Evolutionary conservation across 2,329 filamentous ascomycete species (phyloP).

Genomic region (Metarhizium rileyi): DNA sequence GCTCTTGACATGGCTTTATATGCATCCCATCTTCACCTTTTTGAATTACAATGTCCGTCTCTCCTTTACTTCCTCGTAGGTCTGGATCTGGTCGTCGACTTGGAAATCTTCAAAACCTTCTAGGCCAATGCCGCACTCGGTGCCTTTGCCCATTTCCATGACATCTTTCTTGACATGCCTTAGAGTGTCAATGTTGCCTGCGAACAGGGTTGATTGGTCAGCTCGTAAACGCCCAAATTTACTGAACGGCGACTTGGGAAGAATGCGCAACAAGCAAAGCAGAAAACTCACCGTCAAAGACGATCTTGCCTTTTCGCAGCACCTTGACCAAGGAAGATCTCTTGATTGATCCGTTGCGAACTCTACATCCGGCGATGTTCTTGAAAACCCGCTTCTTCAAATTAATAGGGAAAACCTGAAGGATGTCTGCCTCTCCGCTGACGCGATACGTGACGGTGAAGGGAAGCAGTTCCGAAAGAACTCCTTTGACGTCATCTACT

Average conservation of each 20-base stretch:
- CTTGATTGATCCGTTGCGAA: constrained; percentile 69
- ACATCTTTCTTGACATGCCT: constrained; percentile 93
- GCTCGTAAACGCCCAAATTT: constrained; percentile 5
- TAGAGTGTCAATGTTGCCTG: constrained; percentile 70
- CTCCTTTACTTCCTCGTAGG: constrained; percentile 70
- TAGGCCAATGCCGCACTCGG: constrained; percentile 88
- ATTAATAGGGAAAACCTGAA: constrained; percentile 76
- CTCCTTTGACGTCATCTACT: constrained; percentile 59
- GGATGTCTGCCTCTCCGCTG: constrained; percentile 77
- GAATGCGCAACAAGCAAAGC: constrained; percentile 1
- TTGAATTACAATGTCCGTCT: constrained; percentile 45
- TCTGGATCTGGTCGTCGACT: constrained; percentile 78
- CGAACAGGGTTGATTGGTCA: neutral
- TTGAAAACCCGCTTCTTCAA: constrained; percentile 59
- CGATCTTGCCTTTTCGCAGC: constrained; percentile 54
- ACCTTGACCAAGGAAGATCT: constrained; percentile 60
- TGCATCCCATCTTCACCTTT: constrained; percentile 5
- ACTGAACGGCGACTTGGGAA: no score
- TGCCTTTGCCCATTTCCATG: constrained; percentile 77
- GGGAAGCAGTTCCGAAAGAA: constrained; percentile 60
- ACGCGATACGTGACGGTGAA: constrained; percentile 60
- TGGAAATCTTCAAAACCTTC: constrained; percentile 68
- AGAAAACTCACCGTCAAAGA: constrained; percentile 70
- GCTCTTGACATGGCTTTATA: neutral
- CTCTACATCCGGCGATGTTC: constrained; percentile 77